Base-by-base conservation (phyloP, 140 eudicot species). In the Bidens hawaiensis region DNA sequence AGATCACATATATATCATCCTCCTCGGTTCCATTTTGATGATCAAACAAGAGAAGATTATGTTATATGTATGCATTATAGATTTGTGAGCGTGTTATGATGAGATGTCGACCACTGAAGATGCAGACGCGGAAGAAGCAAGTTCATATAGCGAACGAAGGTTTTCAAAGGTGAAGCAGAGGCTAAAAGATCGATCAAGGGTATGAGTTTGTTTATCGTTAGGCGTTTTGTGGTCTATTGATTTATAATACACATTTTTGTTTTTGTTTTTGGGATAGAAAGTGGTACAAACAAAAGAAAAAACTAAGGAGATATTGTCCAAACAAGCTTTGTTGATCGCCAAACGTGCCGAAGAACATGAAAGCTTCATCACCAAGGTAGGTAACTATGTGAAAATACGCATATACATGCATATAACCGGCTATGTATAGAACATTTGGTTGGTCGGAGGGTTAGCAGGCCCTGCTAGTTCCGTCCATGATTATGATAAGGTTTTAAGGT, bases 281-380 rank as follows among this genome's bases (percentile, higher is more conserved):
- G 96, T 86, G 59, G 90, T 77, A 43, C 82, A 84, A 70, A 90
- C 95, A 2, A 90, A 73, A 77, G 94, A 86, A 80, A 76, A 81
- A 63, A 87, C 96, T n/a, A 91, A 82, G 68, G 82, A 84, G 91
- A 84, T 91, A 51, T 78, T 87, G 76, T 91, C 98, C 31, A 83
- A 91, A 70, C 95, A 91, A 34, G 98, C 98, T 13, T 77, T 68
- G 15, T 82, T 81, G 76, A 80, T 91, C 13, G 99, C 96, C 34
- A 87, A 82, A 69, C 96, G 81, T 76, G 99, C 96, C 9, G 99
- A 91, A 69, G 99, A 91, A 62, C 96, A 91, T 68, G 96, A 91
- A 68, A 64, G 79, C 49, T 91, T 91, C 80, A 84, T 91, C 81
- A 91, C 81, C 65, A 91, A 87, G 95, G 99, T 82, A 38, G n/a